Evolutionary conservation across 805 yeast genomes (phyloP).

Genomic region (Nakazawaea pomicola): DNA sequence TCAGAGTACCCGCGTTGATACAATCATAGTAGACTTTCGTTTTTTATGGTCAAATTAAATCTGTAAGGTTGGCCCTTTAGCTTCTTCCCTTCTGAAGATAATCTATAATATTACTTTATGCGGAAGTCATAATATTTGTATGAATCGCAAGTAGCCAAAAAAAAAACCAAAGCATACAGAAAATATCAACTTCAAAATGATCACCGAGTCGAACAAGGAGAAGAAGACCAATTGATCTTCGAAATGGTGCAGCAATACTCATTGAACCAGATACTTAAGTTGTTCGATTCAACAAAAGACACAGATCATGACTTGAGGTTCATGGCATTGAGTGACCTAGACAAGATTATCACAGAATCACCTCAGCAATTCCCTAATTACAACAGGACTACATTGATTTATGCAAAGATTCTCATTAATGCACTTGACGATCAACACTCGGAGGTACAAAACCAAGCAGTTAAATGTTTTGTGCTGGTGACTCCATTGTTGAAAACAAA

Average conservation of each 20-base stretch:
- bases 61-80: no score
- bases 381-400: conserved; percentile 1
- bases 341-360: conserved; percentile 28
- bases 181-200: conserved; percentile 4
- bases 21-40: no score
- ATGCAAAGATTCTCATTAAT: conserved; percentile 10
- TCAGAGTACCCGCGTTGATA: no score
- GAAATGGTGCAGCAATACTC: conserved; percentile 8
- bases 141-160: no score
- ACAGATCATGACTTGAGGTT: conserved; percentile 79
- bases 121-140: background rate
- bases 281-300: conserved; percentile 45
- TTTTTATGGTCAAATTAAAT: no score
- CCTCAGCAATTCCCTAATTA: conserved; percentile 19
- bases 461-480: conserved; percentile 40
- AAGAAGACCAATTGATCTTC: conserved; percentile 2
- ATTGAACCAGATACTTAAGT: conserved; percentile 17
- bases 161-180: no score
- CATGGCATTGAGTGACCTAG: conserved; percentile 79
- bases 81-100: no score
- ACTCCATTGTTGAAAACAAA: conserved; percentile 32
- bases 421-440: conserved; percentile 53
- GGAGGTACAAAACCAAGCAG: conserved; percentile 73
- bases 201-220: no score
- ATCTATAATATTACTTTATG: background rate